These are phyloP conservation scores for Planoprotostelium fungivorum DNA, from an alignment of 78 protist species.

Conservation along the genomic window DNA sequence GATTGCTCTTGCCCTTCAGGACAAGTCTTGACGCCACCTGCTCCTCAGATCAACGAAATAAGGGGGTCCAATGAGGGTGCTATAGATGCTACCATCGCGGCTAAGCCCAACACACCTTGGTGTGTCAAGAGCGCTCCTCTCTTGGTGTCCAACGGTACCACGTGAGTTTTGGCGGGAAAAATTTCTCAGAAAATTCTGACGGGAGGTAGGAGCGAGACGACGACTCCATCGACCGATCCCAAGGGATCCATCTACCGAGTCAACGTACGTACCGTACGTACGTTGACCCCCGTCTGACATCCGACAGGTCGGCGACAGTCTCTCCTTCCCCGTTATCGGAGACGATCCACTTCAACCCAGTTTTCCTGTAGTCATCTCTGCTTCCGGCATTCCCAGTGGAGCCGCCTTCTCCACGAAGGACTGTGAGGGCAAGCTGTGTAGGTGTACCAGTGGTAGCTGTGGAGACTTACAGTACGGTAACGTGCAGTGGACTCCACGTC, in stretches of 20 bases:
- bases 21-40: not conserved
- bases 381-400: not conserved
- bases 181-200: not conserved
- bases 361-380: not conserved
- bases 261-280: no score
- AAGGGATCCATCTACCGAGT: not conserved
- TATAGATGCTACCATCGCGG: not conserved
- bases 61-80: not conserved
- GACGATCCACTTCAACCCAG: not conserved
- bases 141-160: not conserved
- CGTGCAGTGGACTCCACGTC: not conserved
- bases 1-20: not conserved
- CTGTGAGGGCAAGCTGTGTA: not conserved
- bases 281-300: no score
- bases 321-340: not conserved
- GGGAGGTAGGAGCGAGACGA: not conserved
- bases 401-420: not conserved
- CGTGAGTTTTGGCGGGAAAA: not conserved
- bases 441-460: not conserved
- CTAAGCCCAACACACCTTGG: not conserved
- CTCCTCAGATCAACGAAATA: not conserved
- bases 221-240: not conserved
- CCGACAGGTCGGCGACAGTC: not conserved
- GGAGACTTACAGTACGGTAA: not conserved
- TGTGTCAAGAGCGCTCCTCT: not conserved